Evolutionary conservation across 228 moss, liverwort and hornwort species (phyloP).

Genomic region (Sphagnum magellanicum): DNA sequence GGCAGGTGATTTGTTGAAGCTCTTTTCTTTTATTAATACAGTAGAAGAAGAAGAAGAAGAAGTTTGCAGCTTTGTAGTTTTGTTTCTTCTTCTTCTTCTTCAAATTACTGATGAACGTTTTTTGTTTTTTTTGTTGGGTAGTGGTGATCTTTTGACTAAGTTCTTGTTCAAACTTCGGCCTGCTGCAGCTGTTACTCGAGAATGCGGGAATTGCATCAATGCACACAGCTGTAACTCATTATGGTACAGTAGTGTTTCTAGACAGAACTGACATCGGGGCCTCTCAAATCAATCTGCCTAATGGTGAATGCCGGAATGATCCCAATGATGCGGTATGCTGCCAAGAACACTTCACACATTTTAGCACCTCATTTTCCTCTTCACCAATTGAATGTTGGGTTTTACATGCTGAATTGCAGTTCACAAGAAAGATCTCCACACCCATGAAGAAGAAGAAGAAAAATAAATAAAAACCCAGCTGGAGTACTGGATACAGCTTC

Average conservation of each 20-base stretch:
- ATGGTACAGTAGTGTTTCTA: slow-evolving; percentile 48
- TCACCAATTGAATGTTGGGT: not conserved
- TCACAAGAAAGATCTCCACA: not conserved
- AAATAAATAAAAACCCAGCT: not conserved
- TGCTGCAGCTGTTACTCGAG: slow-evolving; percentile 27
- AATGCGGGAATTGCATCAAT: slow-evolving; percentile 69
- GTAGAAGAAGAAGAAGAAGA: not conserved
- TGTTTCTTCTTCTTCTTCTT: no score
- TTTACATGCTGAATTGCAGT: not conserved
- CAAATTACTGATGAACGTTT: not conserved
- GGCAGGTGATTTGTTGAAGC: slow-evolving; percentile 20
- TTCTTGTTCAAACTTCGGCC: no score
- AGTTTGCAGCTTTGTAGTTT: not conserved
- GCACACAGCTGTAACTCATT: slow-evolving; percentile 56
- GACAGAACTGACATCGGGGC: slow-evolving; percentile 68
- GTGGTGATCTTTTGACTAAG: no score
- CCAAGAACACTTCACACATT: not conserved
- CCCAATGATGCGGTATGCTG: slow-evolving; percentile 27
- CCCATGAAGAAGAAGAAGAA: not conserved
- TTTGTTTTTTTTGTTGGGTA: not conserved
- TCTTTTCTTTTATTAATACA: not conserved
- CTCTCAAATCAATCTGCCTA: slow-evolving; percentile 54
- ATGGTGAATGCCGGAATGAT: slow-evolving; percentile 55
- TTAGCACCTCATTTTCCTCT: not conserved
- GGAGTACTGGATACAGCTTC: not conserved